These are phyloP conservation scores for Orbilia javanica DNA, from an alignment of 2,329 filamentous ascomycete genomes.

Conservation along the genomic window DNA sequence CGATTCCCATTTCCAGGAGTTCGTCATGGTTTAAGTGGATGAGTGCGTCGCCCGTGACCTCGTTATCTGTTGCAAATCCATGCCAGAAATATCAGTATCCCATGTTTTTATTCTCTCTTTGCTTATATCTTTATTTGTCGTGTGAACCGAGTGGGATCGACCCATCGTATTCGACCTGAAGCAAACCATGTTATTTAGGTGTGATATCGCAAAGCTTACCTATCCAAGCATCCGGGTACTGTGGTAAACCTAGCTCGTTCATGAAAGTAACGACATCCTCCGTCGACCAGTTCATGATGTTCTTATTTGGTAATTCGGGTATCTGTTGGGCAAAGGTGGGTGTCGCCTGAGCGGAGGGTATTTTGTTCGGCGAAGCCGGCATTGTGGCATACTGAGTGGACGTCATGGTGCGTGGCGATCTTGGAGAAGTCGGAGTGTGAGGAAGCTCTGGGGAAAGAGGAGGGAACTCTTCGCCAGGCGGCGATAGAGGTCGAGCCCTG, in stretches of 20 bases:
- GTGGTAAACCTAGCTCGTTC: slow-evolving; percentile 79
- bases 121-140: too few relatives aligned
- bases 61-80: slow-evolving; percentile 76
- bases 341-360: slow-evolving; percentile 57
- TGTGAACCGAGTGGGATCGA: slow-evolving; percentile 15
- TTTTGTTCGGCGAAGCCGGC: slow-evolving; percentile 56
- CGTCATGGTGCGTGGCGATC: slow-evolving; percentile 57
- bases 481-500: slow-evolving; percentile 58
- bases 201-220: slow-evolving; percentile 72
- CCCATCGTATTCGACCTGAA: slow-evolving; percentile 22
- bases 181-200: background rate
- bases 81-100: slow-evolving; percentile 18
- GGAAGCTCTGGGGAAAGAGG: slow-evolving; percentile 55
- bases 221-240: slow-evolving; percentile 85
- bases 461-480: slow-evolving; percentile 57
- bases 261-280: slow-evolving; percentile 94
- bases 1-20: slow-evolving; percentile 92
- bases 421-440: slow-evolving; percentile 58
- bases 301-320: slow-evolving; percentile 72
- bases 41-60: slow-evolving; percentile 90
- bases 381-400: slow-evolving; percentile 57
- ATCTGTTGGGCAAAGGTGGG: slow-evolving; percentile 63
- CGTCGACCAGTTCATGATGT: slow-evolving; percentile 83
- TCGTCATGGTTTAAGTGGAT: slow-evolving; percentile 91
- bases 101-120: slow-evolving; percentile 4